These are phyloP conservation scores for Cupressus sempervirens DNA, from an alignment of 75 land plant genomes.

Conservation along the genomic window DNA sequence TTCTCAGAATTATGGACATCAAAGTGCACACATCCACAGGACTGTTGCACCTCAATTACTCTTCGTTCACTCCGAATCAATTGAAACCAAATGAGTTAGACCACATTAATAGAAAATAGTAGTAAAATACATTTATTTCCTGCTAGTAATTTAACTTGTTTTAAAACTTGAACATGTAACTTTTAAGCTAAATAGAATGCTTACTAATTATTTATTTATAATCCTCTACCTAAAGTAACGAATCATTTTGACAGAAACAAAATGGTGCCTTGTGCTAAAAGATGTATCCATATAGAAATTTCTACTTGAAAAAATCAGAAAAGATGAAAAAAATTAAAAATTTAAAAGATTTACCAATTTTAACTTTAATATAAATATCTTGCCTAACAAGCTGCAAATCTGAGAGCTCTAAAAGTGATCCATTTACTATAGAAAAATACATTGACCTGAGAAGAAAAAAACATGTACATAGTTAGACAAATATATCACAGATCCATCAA, in stretches of 20 bases:
- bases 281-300: neutral
- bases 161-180: neutral
- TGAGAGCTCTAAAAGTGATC: conserved; percentile 48
- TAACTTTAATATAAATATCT: neutral
- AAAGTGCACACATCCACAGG: too few species aligned
- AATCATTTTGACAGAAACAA: neutral
- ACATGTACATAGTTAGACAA: neutral
- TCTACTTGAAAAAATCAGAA: neutral
- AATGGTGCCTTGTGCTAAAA: neutral
- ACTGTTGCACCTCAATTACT: too few species aligned
- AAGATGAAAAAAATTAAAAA: neutral
- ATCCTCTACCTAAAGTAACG: neutral
- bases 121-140: too few species aligned
- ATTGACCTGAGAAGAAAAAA: conserved; percentile 33
- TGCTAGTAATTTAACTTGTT: too few species aligned
- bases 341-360: neutral
- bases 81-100: too few species aligned
- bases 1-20: too few species aligned
- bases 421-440: conserved; percentile 47
- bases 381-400: conserved; percentile 55
- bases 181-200: neutral
- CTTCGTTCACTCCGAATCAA: too few species aligned
- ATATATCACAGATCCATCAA: neutral
- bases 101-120: too few species aligned
- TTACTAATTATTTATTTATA: neutral